Base-by-base conservation (phyloP, 371 early-diverging fungal species). In the Actinomucor elegans region DNA sequence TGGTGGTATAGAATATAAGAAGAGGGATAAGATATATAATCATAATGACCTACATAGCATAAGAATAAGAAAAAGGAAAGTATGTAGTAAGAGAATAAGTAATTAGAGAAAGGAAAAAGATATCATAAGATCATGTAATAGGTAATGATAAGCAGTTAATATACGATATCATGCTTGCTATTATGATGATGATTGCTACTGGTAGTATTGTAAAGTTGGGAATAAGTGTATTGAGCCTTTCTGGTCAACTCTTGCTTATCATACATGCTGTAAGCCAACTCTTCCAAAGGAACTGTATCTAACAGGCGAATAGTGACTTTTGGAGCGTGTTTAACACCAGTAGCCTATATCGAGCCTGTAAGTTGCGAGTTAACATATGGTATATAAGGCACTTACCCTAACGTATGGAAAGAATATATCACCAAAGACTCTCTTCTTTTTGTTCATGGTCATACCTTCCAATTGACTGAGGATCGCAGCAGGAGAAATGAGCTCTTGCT, bases 221-320 rank as follows among this genome's bases (percentile, higher is more conserved):
- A 26, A 54, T 57, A 51, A 20, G 45, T 40, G 2, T 44, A 23
- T 38, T 48, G 51, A 29, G 55, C 55, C 12, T 44, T 59, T 53
- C 38, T 42, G 3, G 54, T 59, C 21, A 61, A 48, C 46, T 56
- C 42, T 36, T 42, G 33, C 26, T 62, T 57, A 49, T 80, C 70
- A 29, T 69, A 64, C 79, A 78, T 80, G 2, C 45, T 46, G 58
- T 67, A 68, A 34, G 77, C 81, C 32, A 80, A 53, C 23, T 74
- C 77, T 14, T 63, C 50, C 28, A 80, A 47, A 15, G 77, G 71
- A 6, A 78, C 56, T 12, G 69, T 72, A 41, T 80, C 81, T 36
- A 80, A 48, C 38, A 80, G 62, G 14, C 67, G 67, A 31, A 80
- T 76, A 2, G 77, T 77, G 26, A 78, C 62, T 55, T 71, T 76